Base-by-base conservation (phyloP, 768 basidiomycete genomes). In the Tylopilus vinaceipallidus region DNA sequence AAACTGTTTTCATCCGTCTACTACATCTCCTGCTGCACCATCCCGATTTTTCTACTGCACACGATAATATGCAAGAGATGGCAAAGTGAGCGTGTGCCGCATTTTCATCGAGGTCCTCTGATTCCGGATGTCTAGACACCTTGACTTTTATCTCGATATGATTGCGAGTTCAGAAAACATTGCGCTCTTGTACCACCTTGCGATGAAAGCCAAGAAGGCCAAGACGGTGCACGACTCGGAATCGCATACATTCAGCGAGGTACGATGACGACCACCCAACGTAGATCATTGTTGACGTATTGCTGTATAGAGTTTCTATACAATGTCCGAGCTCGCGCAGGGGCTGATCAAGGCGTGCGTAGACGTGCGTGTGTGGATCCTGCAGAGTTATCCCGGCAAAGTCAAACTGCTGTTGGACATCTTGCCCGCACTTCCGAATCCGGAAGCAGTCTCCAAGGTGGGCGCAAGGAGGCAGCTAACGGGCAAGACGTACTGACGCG, bases 11-110 rank as follows among this genome's bases (percentile, higher is more conserved):
- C 58, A 80, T 95, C 36, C 86, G 95, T 12, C 70, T 98, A 4
- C 75, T 98, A 10, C 89, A 94, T 61, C 68, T 94, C 1, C 75
- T 98, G 5, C 91, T 94, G 0, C 95, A 97, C 63, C 97, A 99
- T 64, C 95, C 95, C 4, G 97, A 99, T 68, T 95, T 93, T 59
- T 77, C 75, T 17, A 76, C 74, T 36, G 75, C 77, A 3, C 77
- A 80, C 32, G 87, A 89, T 29, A 84, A 84, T 35, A 66, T 95
- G 32, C 73, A 81, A 29, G 86, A 89, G 59, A 85, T 93, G 58
- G 83, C 88, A 20, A 91, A 86, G 93, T 97, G 56, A 39, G 86
- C 63, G 8, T 22, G 17, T 6, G 24, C 33, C 22, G 41, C 23
- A 68, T 75, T 6, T 35, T 20, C 24, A 3, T n/a, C 43, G 39